Percentiles rank a stretch among this genome's conserved stretches.
Evolutionary conservation across 192 early-diverging fungal species (phyloP).

Genomic region (Dissophora globulifera): DNA sequence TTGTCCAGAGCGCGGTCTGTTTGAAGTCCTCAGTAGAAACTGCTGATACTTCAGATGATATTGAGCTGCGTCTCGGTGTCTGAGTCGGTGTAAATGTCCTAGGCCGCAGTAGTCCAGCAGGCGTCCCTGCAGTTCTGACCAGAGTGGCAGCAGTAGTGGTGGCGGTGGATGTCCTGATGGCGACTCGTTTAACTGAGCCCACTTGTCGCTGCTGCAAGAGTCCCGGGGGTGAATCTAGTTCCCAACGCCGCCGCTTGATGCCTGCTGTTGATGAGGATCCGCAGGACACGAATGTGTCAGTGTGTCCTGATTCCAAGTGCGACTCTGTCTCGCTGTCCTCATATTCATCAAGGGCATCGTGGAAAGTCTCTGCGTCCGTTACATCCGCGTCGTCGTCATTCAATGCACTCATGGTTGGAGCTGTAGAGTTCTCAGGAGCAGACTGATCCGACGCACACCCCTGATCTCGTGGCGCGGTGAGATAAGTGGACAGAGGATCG

Average conservation of each 20-base stretch:
- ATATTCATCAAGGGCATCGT: slow-evolving; percentile 14
- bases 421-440: background rate
- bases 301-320: background rate
- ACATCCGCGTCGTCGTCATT: slow-evolving; percentile 5
- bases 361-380: slow-evolving; percentile 17
- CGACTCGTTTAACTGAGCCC: slow-evolving; percentile 11
- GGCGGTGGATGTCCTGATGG: background rate
- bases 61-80: background rate
- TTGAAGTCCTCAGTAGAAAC: background rate
- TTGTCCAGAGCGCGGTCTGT: slow-evolving; percentile 12
- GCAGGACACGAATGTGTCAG: background rate
- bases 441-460: background rate
- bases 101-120: slow-evolving; percentile 13
- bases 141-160: background rate
- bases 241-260: slow-evolving; percentile 13
- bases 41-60: slow-evolving; percentile 1
- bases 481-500: slow-evolving; percentile 32
- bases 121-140: too few species aligned
- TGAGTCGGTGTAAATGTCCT: slow-evolving; percentile 3
- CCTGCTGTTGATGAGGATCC: background rate
- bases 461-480: background rate
- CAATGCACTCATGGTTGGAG: background rate
- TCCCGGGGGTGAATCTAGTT: slow-evolving; percentile 1
- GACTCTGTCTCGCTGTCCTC: background rate
- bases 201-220: slow-evolving; percentile 12